Evolutionary conservation across 352 stramenopile species (phyloP).

Genomic region (Pythium phragmitis): DNA sequence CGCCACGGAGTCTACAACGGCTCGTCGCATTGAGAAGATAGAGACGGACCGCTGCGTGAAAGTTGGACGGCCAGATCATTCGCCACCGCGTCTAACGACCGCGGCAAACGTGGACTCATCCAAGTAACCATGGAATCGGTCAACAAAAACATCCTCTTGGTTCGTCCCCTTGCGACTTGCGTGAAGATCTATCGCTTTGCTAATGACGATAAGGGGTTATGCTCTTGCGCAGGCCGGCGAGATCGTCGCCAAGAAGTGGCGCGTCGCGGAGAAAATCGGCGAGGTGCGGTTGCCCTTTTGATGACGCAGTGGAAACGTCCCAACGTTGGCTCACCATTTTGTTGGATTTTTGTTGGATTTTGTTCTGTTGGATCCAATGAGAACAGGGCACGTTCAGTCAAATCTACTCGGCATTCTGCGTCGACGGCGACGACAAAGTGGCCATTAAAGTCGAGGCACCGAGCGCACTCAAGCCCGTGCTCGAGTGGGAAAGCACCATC

Average conservation of each 20-base stretch:
- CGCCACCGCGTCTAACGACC: background rate
- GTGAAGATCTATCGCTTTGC: background rate
- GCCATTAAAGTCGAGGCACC: constrained; percentile 86
- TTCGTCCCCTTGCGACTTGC: constrained; percentile 25
- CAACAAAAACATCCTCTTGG: constrained; percentile 86
- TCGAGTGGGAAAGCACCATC: constrained; percentile 89
- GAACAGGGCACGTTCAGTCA: constrained; percentile 83
- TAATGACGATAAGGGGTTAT: background rate
- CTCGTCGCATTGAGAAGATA: background rate
- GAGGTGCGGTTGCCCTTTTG: constrained; percentile 39
- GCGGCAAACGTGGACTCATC: background rate
- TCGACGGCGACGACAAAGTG: constrained; percentile 72
- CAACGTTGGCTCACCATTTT: no score
- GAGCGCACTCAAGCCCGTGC: constrained; percentile 83
- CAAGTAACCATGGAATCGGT: constrained; percentile 50
- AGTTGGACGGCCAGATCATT: background rate
- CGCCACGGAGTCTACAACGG: background rate
- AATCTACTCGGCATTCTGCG: constrained; percentile 84
- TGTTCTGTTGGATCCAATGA: background rate
- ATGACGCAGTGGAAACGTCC: no score
- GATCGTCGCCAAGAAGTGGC: constrained; percentile 81
- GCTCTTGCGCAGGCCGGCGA: constrained; percentile 58
- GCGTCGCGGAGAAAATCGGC: constrained; percentile 86
- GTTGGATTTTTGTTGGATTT: background rate
- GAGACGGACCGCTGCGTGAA: background rate